Base-by-base conservation (phyloP, 2,329 filamentous ascomycete species). In the Fusarium sp. region DNA sequence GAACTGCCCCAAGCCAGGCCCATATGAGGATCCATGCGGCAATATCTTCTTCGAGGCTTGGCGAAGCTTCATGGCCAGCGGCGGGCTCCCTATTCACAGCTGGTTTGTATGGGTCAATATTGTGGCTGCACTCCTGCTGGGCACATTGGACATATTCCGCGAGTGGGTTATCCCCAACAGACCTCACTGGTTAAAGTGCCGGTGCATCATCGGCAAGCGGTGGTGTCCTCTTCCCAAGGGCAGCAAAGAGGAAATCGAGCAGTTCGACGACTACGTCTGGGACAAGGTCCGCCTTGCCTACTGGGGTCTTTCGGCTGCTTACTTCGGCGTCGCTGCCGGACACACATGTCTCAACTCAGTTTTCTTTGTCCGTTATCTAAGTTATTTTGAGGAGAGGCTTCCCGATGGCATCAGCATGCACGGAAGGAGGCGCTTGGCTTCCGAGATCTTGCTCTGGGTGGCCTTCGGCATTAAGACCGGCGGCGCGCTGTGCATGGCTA, bases 21-120 rank as follows among this genome's bases (percentile, higher is more conserved):
- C 49, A 8, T 64, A 56, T 32, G 69, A 56, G 39, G 47, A 59
- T 19, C 59, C 61, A 4, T 74, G 72, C 56, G 56, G 61, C 19
- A 74, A 73, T 40, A 57, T 70, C 48, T 74, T 74, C 57, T 74
- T 73, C 34, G 72, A 74, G 54, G 67, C 72, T 7, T 74, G 70
- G 72, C 65, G 72, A 40, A 66, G 61, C 34, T 70, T 42, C 20
- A 20, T 64, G 21, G 65, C 65, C 17, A 32, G 36, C 14, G 44
- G 51, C 5, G 69, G 71, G 4, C 10, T 73, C 7, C 61, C 56
- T 15, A 61, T 68, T 7, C 32, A 34, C 28, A 60, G 62, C 51
- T 70, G 63, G 67, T 10, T 68, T 5, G 47, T 60, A 34, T 71
- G 64, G 61, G 11, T 70, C 30, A 61, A 61, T 20, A 42, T 71